Evolutionary conservation across 2,329 filamentous ascomycete species (phyloP), one percentile per base, ranked within the genome.

Genomic region (Exophiala bonariae): DNA sequence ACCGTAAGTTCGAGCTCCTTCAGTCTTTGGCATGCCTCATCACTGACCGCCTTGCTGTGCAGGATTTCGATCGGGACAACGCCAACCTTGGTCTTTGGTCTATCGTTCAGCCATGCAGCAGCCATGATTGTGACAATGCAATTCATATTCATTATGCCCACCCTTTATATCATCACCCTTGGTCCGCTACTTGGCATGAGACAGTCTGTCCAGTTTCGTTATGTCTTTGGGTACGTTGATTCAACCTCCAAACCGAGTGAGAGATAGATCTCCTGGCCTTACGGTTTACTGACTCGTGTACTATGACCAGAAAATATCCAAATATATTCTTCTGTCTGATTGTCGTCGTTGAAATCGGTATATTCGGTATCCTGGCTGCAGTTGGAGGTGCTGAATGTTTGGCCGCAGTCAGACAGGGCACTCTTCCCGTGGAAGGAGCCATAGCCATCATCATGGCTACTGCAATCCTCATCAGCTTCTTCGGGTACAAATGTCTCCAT

Each of bases 121-220:
- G 17, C 23, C 14, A 46, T 46, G 43, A 46, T 46, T 14, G 26
- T 39, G 19, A 31, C 22, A 6, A 39, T 40, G 33, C 43, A 46
- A 20, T 30, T 46, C 11, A 3, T 46, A 4, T 46, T 46, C 33
- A 40, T 39, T 17, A 4, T 44, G 7, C 43, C 43, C 8, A 40
- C 43, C 7, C 34, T 40, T 9, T 46, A 46, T 18, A 46, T 46
- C 35, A 11, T 46, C 3, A 46, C 43, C 9, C 14, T 46, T 16
- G 43, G 16, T n/a, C 43, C 43, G 26, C 43, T 26, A n/a, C 33
- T 40, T 5, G 43, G 43, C 19, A 46, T 46, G 43, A 38, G 43
- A 22, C 43, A 46, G 43, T 39, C 34, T 16, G 34, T 46, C n/a
- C 43, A 46, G 43, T 46, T 31, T 40, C 33, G 43, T 4, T 46